Evolutionary conservation across 2,329 filamentous ascomycete genomes (phyloP), one percentile per base, ranked within the genome.

Genomic region (Ophiosphaerella herpotricha): DNA sequence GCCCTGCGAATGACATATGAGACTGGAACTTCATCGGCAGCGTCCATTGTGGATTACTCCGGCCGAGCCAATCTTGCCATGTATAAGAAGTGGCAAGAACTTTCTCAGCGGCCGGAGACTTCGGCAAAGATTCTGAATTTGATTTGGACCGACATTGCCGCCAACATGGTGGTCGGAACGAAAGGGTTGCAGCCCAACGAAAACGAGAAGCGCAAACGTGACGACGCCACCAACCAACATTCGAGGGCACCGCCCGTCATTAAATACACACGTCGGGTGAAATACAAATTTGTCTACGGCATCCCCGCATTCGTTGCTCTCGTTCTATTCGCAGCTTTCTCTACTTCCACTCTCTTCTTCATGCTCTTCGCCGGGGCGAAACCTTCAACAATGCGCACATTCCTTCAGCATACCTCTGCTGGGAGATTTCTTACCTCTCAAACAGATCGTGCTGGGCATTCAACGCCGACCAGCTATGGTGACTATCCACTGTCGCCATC

Each of bases 141-240:
- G 0, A 68, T 80, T 5, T 80, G 75, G 72, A 79, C 77, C 0
- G 77, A 80, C 47, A 46, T 76, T 6, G 69, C 72, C 1, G 72
- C 77, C 1, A 77, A 75, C n/a, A 62, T 73, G 2, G 72, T 79
- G 0, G 66, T 78, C 0, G 77, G 77, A 4, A 78, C 74, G 2
- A 71, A 42, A 49, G 47, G 55, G 18, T 43, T 4, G n/a, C 43
- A 5, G 21, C 11, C 26, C 35, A 42, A 29, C 36, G 34, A 34
- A 4, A 8, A 38, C 38, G 7, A n/a, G 23, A 33, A 38, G 23
- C 35, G 24, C 24, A 38, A 29, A 31, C 8, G 43, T 21, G 35
- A 7, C 26, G 26, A 21, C 4, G 18, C 18, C 4, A 4, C 18
- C 26, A 29, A 11, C 7, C 26, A 11, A 29, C 26, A 11, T 7